Conservation (phyloP, 2,329 filamentous ascomycete species). For the Exophiala xenobiotica region DNA sequence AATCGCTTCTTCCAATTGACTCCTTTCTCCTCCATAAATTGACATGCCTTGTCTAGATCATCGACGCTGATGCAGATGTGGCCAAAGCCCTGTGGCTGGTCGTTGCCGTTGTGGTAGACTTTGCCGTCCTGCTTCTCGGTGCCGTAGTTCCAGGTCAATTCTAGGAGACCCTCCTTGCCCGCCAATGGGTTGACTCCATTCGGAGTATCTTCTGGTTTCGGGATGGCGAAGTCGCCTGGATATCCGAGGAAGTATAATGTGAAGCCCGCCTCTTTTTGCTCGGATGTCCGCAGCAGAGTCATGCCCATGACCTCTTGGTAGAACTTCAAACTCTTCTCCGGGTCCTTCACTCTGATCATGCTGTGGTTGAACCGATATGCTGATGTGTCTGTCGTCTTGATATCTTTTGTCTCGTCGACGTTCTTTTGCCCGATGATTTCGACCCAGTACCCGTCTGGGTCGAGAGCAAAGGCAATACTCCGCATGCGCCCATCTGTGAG, state of each 20-base stretch:
- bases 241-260: conserved; percentile 94
- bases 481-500: conserved; percentile 83
- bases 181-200: conserved; percentile 60
- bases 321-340: conserved; percentile 70
- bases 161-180: conserved; percentile 77
- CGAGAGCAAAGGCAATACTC: conserved; percentile 84
- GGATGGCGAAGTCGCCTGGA: conserved; percentile 54
- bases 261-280: conserved; percentile 71
- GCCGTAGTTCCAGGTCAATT: conserved; percentile 81
- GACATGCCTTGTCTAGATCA: conserved; percentile 81
- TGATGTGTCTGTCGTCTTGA: conserved; percentile 68
- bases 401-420: conserved; percentile 68
- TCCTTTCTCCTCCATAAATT: conserved; percentile 76
- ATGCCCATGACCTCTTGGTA: conserved; percentile 89
- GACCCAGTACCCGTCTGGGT: conserved; percentile 79
- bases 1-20: conserved; percentile 94
- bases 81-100: conserved; percentile 87
- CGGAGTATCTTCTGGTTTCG: conserved; percentile 50
- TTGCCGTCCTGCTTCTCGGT: conserved; percentile 72
- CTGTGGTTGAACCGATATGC: conserved; percentile 68
- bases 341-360: conserved; percentile 91
- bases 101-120: conserved; percentile 94
- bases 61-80: conserved; percentile 89
- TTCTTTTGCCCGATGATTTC: conserved; percentile 62
- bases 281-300: conserved; percentile 70